Evolutionary conservation across 176 grass and related monocot genomes (phyloP).

Genomic region (Saccharum spontaneum): DNA sequence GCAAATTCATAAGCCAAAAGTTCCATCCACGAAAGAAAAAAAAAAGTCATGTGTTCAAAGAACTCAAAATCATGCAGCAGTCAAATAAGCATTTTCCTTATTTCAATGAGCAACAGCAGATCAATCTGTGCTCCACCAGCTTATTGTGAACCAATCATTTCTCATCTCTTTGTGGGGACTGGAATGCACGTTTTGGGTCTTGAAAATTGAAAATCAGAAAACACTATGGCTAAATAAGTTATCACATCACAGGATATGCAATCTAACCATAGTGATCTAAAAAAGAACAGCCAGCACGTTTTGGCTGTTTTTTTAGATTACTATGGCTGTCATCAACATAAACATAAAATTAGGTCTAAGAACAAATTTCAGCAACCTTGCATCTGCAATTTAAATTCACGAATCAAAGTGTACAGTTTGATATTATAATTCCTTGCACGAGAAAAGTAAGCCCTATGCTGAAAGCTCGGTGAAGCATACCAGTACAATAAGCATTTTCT

Average conservation of each 20-base stretch:
- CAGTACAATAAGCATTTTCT: neutral
- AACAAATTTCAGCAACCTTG: neutral
- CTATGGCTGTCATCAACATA: too few relatives aligned
- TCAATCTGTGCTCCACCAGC: neutral
- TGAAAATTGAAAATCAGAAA: neutral
- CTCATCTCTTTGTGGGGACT: neutral
- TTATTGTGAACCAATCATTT: neutral
- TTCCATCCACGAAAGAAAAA: neutral
- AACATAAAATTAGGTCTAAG: neutral
- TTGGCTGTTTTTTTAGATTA: too few relatives aligned
- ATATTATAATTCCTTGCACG: neutral
- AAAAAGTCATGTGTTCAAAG: neutral
- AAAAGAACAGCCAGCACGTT: too few relatives aligned
- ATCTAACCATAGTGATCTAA: too few relatives aligned
- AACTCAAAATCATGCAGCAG: neutral
- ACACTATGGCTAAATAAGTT: neutral
- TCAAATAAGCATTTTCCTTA: neutral
- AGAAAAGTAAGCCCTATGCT: neutral
- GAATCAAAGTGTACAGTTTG: neutral
- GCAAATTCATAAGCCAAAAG: too few relatives aligned
- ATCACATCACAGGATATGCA: neutral
- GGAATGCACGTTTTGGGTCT: neutral
- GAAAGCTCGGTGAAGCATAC: neutral
- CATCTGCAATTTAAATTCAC: neutral
- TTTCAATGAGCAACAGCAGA: neutral